Percentiles rank a stretch among this genome's conserved stretches.
Conservation (phyloP, 31 red algal species). For the Asparagopsis taxiformis region DNA sequence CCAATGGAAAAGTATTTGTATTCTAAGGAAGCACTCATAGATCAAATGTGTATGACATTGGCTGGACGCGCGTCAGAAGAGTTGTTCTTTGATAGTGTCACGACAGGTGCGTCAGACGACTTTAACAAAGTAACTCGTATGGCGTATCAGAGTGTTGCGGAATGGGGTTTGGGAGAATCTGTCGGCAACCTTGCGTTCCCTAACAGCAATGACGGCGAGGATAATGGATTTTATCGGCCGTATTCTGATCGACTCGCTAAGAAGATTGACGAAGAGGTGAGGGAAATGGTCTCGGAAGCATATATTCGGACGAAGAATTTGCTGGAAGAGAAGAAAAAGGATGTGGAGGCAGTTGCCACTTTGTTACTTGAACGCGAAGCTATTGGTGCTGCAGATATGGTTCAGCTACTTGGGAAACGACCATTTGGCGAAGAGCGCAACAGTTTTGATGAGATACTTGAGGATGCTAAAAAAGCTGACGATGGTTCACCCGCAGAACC, state of each 20-base stretch:
- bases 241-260: conserved; percentile 81
- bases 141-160: conserved; percentile 86
- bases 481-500: not conserved
- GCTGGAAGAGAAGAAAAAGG: conserved; percentile 61
- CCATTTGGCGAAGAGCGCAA: conserved; percentile 66
- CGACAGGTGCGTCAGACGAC: conserved; percentile 91
- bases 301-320: conserved; percentile 73
- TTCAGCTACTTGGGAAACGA: conserved; percentile 80
- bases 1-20: conserved; percentile 77
- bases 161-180: conserved; percentile 76
- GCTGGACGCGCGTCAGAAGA: conserved; percentile 92
- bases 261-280: conserved; percentile 91
- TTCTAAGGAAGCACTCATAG: conserved; percentile 69
- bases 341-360: conserved; percentile 74
- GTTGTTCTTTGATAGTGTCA: conserved; percentile 86
- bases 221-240: conserved; percentile 77
- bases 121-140: conserved; percentile 90
- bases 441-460: conserved; percentile 77
- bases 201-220: conserved; percentile 33
- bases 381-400: conserved; percentile 86
- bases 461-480: conserved; percentile 24
- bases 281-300: conserved; percentile 63
- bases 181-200: conserved; percentile 81
- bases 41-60: conserved; percentile 95
- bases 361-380: conserved; percentile 79